Base-by-base conservation (phyloP, 805 yeast species). In the Candida maris region DNA sequence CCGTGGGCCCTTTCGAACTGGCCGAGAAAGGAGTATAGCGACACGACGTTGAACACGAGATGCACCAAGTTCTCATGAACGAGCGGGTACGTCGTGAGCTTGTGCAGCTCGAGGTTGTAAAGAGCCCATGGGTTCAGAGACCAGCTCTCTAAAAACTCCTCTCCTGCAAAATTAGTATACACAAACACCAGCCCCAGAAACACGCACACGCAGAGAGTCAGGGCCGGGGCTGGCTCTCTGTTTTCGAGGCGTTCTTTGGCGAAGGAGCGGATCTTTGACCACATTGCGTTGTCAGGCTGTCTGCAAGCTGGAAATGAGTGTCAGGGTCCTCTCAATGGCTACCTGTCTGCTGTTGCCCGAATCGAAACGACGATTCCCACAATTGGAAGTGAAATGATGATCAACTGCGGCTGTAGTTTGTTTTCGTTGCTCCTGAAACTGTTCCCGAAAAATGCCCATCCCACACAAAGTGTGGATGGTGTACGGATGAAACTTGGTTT, bases 1-100 rank as follows among this genome's bases (percentile, higher is more conserved):
- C 96, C 97, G 51, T 85, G 81, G 16, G 61, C 56, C 38, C 70
- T 64, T 65, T 87, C 96, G 58, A 80, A 87, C 34, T 68, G 66
- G 9, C 80, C 65, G 49, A 86, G 57, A 15, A 84, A 77, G 1
- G 81, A 72, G 39, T 73, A 65, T 30, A 87, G 54, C 1, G 81
- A 71, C 25, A 76, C 41, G 6, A 75, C 39, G 49, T 85, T 86
- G 49, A 82, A 60, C 4, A 73, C 30, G 55, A 87, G 62, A 55
- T 86, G 95, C 34, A 79, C 42, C 16, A 75, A 44, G 16, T 73
- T 70, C n/a, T 65, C 50, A 58, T 87, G 96, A 19, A 77, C 77
- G 50, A 86, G 59, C 2, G 88, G 84, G 55, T 83, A 87, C 47
- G 85, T 71, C 6, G 93, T 78, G n/a, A 81, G 52, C 27, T 75